Evolutionary conservation across 2,329 filamentous ascomycete genomes (phyloP), one percentile per base, ranked within the genome.

Genomic region (Fragosphaeria purpurea): DNA sequence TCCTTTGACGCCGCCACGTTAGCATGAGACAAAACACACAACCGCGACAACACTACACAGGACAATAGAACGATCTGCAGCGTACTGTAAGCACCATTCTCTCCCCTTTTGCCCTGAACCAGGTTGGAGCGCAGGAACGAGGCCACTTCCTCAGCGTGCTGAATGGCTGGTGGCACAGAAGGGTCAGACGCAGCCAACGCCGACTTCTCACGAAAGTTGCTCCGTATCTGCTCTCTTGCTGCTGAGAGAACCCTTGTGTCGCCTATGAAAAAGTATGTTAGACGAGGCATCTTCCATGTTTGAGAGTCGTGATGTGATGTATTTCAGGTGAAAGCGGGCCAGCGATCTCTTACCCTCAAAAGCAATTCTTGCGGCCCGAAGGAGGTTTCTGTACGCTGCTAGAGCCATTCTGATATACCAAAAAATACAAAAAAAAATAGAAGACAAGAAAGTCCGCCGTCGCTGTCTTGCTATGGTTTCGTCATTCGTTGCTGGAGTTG

Each of bases 101-200:
- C 64, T 51, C 73, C 72, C 51, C 67, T 62, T 58, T 77, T 70
- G 6, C 91, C 93, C 65, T 98, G 93, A 4, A 98, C 90, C 4
- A 98, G 74, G 61, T 97, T 97, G 63, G 87, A 75, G 57, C 80
- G 74, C 54, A 98, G 64, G 51, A 97, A 83, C 56, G 77, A 76
- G 3, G 91, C 87, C 4, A 97, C 82, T 41, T 93, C 87, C 54
- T 90, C 74, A 7, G 90, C 93, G 61, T 95, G 83, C 57, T 82
- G 71, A 54, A 98, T 80, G 8, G 82, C 81, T 51, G 80, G 75
- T 11, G 73, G 68, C 1, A 79, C 72, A 52, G 82, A 78, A 10
- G 82, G 71, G 51, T 80, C 79, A 10, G 73, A 69, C 0, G 78
- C 66, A 5, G 77, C 67, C 9, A 88, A 67, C 3, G 71, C 66